Base-by-base conservation (phyloP, 176 grass and related monocot genomes). In the Paspalum notatum region DNA sequence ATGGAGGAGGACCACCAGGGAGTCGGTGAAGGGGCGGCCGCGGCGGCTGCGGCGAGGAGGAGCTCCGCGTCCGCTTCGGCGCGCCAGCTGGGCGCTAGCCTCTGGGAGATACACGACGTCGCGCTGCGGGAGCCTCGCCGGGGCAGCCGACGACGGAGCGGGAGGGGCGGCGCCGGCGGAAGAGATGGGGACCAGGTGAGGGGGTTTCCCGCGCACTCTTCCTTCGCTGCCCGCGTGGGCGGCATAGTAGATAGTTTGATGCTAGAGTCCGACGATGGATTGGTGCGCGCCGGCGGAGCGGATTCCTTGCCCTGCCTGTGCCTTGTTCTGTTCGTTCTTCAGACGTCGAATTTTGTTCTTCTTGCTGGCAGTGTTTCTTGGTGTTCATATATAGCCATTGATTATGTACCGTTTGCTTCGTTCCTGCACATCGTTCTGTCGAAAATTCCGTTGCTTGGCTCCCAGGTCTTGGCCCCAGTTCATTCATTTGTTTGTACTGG, bases 71-170 rank as follows among this genome's bases (percentile, higher is more conserved):
- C 87, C 12, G 81, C 75, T 5, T 91, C 94, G 14, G 95, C 90
- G 38, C 83, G 95, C 38, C 87, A 98, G 91, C 85, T 98, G 8
- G 95, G 95, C 41, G 90, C 95, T 26, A 94, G 84, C 73, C 74
- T 98, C 55, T 98, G 95, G 92, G 95, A 94, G 90, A 98, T 94
- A 80, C 95, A 98, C 72, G 62, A 84, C 76, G 76, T 79, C 0
- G 66, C 41, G 62, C n/a, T n/a, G n/a, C 61, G 22, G 76, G 76
- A 61, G 43, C 76, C 18, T 0, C 52, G 68, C 7, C 69, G 79
- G 72, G 9, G 22, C 45, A 86, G 91, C 39, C 80, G 63, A 9
- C 80, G 63, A 9, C 79, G 88, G 12, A 62, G 68, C 11, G 84
- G 65, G 39, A 87, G 44, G 46, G 76, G 24, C 46, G 7, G 64